phyloP scores from a whole-genome alignment of 345 rosid species.

The Eucalyptus paniculata region DNA sequence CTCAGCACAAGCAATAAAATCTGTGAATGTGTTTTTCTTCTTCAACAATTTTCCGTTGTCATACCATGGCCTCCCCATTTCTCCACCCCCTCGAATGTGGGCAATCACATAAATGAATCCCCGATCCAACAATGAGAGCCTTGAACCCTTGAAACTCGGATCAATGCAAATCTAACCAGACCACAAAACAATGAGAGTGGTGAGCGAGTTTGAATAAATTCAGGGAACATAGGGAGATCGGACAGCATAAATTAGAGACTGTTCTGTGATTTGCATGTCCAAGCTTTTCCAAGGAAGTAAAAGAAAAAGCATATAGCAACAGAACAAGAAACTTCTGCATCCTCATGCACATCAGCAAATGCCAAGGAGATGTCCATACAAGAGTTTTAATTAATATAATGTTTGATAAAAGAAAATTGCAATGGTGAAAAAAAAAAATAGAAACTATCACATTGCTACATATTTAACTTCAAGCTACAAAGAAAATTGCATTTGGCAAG shows the following conservation, averaged over 20 bases:
- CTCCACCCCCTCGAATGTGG: slow-evolving; percentile 97
- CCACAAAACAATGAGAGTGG: not conserved
- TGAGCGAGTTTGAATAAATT: not conserved
- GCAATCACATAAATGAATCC: slow-evolving; percentile 82
- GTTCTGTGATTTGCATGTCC: not conserved
- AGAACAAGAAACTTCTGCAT: not conserved
- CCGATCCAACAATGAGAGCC: slow-evolving; percentile 81
- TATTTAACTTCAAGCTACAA: not conserved
- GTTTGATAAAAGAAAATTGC: not conserved
- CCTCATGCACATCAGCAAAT: not conserved
- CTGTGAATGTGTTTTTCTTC: slow-evolving; percentile 86
- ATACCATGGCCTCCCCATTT: slow-evolving; percentile 97
- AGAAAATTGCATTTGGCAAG: not conserved
- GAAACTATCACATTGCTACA: not conserved
- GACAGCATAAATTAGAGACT: not conserved
- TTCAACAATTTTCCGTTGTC: slow-evolving; percentile 80
- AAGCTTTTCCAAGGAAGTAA: not conserved
- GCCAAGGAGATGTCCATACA: not conserved
- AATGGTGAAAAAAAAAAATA: not conserved
- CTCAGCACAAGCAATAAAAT: slow-evolving; percentile 82
- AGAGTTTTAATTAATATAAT: not conserved
- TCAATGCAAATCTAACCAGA: slow-evolving; percentile 18
- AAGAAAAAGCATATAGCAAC: not conserved
- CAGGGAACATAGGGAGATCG: not conserved
- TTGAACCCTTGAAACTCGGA: slow-evolving; percentile 61